Evolutionary conservation across 495 filamentous ascomycete species (phyloP), one percentile per base, ranked within the genome.

Genomic region (Sporormia fimetaria): DNA sequence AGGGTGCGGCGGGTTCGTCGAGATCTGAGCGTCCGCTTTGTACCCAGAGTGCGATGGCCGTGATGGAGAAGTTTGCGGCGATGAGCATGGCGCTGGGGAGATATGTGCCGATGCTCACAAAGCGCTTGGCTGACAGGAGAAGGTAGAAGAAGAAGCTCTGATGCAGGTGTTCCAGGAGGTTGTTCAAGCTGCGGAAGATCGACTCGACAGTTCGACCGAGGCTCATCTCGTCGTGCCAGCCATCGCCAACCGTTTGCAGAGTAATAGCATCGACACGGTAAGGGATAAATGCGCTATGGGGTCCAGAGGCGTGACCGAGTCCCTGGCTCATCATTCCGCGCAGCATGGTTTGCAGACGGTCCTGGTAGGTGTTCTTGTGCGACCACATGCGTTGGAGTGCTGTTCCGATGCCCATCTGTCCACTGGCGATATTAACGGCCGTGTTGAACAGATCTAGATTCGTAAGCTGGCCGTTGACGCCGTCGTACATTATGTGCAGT

Each of bases 71-170:
- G 57, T 87, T 95, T 16, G 71, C 80, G 6, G 92, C 92, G 40
- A 98, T 72, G 20, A 95, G 63, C 92, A 98, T 96, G 5, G 87
- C 90, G 60, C 86, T 93, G 3, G 92, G 90, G 4, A 98, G 67
- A 54, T 98, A 98, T 1, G 90, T 98, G 14, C 90, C 90, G 45
- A 98, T 98, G 60, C 88, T 95, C 39, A 96, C 92, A 60, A 96
- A 98, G 6, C 87, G 75, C 37, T 90, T 80, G 12, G 76, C 69
- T 38, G 85, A 78, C 73, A 98, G 86, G 12, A 98, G 73, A 17
- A 98, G 65, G 60, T 98, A 98, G 65, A 98, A 96, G 70, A 98
- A 98, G 70, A 96, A 98, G 56, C 85, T 94, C 67, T 98, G 90
- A 56, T 98, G 90, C 45, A 98, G 74, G 59, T 96, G 87, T 63